These are phyloP conservation scores for Eucalyptus curtisii DNA, from an alignment of 345 rosid genomes.

Conservation along the genomic window DNA sequence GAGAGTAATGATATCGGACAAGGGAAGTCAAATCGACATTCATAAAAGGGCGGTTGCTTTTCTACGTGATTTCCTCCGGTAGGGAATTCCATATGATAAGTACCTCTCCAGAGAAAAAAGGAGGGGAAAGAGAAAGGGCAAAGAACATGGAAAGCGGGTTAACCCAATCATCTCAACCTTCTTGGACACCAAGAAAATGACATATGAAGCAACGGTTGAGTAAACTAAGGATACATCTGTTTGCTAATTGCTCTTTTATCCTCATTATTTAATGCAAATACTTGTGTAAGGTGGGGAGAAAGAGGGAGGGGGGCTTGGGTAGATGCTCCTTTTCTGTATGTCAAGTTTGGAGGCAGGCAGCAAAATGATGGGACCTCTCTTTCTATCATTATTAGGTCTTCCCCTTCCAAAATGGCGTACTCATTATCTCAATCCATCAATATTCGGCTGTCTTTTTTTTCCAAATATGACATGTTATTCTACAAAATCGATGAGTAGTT, in stretches of 20 bases:
- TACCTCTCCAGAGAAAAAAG: background rate
- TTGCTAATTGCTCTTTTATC: background rate
- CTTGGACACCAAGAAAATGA: slow-evolving; percentile 25
- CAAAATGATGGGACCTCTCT: slow-evolving; percentile 16
- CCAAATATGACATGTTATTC: background rate
- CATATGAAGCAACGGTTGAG: slow-evolving; percentile 9
- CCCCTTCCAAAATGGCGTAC: slow-evolving; percentile 4
- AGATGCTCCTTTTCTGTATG: background rate
- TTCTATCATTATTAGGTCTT: slow-evolving; percentile 11
- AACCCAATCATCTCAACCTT: slow-evolving; percentile 16
- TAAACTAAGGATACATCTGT: background rate
- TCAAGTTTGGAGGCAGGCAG: slow-evolving; percentile 15
- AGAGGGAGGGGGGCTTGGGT: background rate
- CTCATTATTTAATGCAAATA: background rate
- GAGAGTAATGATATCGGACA: slow-evolving; percentile 2
- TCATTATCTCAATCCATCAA: background rate
- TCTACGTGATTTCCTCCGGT: slow-evolving; percentile 24
- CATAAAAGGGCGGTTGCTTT: slow-evolving; percentile 9
- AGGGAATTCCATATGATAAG: background rate
- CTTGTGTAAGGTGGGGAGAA: background rate
- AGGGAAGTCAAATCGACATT: slow-evolving; percentile 2
- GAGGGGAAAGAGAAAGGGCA: background rate
- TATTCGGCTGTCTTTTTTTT: background rate
- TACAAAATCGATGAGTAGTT: background rate
- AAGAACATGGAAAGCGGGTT: slow-evolving; percentile 1